Conservation (phyloP, 2,329 filamentous ascomycete genomes). For the Cadophora malorum region DNA sequence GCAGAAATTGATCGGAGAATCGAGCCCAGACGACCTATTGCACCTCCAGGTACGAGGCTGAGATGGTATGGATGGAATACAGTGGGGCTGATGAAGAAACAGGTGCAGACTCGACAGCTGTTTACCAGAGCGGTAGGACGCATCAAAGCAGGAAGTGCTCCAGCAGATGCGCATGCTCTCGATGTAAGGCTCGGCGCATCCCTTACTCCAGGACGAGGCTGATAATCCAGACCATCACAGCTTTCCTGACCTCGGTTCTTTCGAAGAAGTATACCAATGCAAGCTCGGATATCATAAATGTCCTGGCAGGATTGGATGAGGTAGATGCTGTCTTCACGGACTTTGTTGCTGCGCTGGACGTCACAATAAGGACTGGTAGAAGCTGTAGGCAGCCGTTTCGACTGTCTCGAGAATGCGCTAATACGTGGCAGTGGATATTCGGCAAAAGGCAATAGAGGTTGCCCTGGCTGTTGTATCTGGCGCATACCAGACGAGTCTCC, state of each 20-base stretch:
- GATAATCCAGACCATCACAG: conserved; percentile 78
- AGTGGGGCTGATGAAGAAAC: conserved; percentile 27
- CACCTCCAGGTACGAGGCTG: conserved; percentile 73
- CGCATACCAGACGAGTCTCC: conserved; percentile 92
- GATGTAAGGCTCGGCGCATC: conserved; percentile 67
- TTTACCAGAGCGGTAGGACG: conserved; percentile 75
- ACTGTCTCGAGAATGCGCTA: conserved; percentile 33
- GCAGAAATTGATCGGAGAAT: conserved; percentile 69
- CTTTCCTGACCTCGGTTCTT: conserved; percentile 82
- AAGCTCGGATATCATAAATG: conserved; percentile 90
- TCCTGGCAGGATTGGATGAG: conserved; percentile 87
- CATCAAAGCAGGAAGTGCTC: conserved; percentile 64
- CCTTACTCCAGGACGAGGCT: conserved; percentile 46
- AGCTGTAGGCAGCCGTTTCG: conserved; percentile 59
- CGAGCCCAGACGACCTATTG: conserved; percentile 77
- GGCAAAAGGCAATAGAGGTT: conserved; percentile 80
- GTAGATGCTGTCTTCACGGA: conserved; percentile 88
- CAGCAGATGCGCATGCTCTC: conserved; percentile 78
- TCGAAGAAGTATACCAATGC: conserved; percentile 93
- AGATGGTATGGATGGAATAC: background rate
- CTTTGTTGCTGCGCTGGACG: conserved; percentile 82
- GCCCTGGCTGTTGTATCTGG: conserved; percentile 86
- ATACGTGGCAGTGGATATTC: conserved; percentile 67
- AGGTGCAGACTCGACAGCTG: conserved; percentile 60
- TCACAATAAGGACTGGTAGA: conserved; percentile 78